Evolutionary conservation across 208 protist genomes (phyloP).

Genomic region (Leishmania aethiopica): DNA sequence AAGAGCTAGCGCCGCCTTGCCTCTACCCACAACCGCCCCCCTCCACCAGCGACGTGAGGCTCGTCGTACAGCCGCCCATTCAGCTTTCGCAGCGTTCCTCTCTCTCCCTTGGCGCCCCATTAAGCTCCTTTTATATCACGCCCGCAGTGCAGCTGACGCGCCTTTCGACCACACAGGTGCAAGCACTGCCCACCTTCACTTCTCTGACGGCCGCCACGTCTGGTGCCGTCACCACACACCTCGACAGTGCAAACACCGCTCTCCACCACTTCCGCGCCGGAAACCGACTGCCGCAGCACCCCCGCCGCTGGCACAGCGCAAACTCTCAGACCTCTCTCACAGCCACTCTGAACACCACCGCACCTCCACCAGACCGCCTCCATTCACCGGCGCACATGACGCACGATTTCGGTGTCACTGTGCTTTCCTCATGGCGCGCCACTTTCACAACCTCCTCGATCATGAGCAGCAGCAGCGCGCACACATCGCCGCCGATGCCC

Average conservation of each 20-base stretch:
- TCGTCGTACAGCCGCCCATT: neutral
- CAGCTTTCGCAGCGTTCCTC: neutral
- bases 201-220: neutral
- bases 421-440: neutral
- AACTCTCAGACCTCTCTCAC: neutral
- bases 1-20: neutral
- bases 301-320: neutral
- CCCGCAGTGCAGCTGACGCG: neutral
- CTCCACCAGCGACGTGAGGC: neutral
- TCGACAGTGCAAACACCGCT: neutral
- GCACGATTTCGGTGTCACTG: constrained; percentile 8
- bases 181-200: neutral
- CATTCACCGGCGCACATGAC: neutral
- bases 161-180: neutral
- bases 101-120: neutral
- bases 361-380: too few relatives aligned
- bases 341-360: neutral
- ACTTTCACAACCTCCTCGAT: constrained; percentile 2
- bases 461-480: constrained; percentile 21
- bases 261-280: neutral
- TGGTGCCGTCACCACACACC: neutral
- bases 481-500: neutral
- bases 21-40: neutral
- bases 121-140: too few relatives aligned
- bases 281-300: neutral